A percentile compares a stretch with the other conserved stretches of the same genome.
Evolutionary conservation across 2,329 filamentous ascomycete genomes (phyloP).

Genomic region (Fusarium sp.): DNA sequence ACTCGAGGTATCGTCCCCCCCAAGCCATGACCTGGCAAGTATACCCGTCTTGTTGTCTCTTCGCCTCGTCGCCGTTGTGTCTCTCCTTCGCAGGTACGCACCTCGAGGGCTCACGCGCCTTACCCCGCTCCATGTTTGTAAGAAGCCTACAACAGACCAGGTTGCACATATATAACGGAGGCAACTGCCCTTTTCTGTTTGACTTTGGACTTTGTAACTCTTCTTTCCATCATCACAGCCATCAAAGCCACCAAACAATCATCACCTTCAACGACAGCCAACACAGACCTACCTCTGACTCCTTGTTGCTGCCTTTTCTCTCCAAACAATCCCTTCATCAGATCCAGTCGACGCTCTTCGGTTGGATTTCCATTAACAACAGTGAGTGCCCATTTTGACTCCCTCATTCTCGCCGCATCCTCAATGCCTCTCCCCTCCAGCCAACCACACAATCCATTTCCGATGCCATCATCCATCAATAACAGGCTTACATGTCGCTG

Average conservation of each 20-base stretch:
- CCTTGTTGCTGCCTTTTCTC: not conserved
- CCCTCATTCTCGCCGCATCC: not conserved
- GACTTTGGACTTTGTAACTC: not conserved
- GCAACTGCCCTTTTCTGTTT: constrained; percentile 11
- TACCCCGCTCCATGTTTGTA: constrained; percentile 41
- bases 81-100: constrained; percentile 6
- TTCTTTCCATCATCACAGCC: constrained; percentile 21
- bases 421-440: not conserved
- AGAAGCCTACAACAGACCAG: constrained; percentile 17
- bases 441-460: not conserved
- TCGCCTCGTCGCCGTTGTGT: constrained; percentile 18
- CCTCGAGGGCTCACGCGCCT: constrained; percentile 37
- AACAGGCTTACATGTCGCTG: not conserved
- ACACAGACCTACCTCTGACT: not conserved
- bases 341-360: constrained; percentile 1
- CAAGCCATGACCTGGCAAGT: not conserved
- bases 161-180: constrained; percentile 33
- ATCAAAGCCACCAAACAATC: constrained; percentile 1
- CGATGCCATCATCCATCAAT: no score
- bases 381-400: constrained; percentile 16
- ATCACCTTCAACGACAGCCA: not conserved
- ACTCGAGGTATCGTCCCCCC: constrained; percentile 11
- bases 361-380: constrained; percentile 5
- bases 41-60: constrained; percentile 11
- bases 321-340: not conserved